phyloP scores from a whole-genome alignment of 2,329 filamentous ascomycete species.

The Chaetomiaceae sp. region DNA sequence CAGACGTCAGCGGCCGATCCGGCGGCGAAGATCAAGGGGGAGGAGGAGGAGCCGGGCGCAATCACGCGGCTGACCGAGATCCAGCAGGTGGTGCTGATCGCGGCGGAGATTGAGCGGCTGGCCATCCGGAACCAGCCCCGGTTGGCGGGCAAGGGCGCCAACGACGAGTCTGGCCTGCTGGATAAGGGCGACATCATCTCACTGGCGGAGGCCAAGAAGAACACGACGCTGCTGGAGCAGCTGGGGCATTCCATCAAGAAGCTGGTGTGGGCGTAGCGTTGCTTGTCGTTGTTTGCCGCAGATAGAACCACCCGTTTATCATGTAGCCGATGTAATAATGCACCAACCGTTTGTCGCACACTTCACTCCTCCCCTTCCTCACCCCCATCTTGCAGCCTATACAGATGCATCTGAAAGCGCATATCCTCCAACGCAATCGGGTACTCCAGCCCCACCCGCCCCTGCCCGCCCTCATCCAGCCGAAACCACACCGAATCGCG shows the following conservation, averaged over 20 bases:
- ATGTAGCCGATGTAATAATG: too few species aligned
- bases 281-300: neutral
- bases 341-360: too few species aligned
- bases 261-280: conserved; percentile 70
- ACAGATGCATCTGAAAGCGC: conserved; percentile 89
- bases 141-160: conserved; percentile 33
- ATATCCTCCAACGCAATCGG: conserved; percentile 88
- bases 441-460: conserved; percentile 56
- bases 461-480: conserved; percentile 36
- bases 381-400: conserved; percentile 32
- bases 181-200: conserved; percentile 69
- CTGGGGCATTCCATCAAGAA: conserved; percentile 88
- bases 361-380: conserved; percentile 8
- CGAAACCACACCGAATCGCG: conserved; percentile 85
- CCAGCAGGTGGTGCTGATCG: conserved; percentile 58
- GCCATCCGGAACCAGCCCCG: conserved; percentile 44
- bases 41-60: conserved; percentile 33
- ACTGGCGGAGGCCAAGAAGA: conserved; percentile 76
- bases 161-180: conserved; percentile 42
- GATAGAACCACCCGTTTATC: too few species aligned
- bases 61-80: conserved; percentile 42
- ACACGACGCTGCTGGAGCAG: conserved; percentile 79
- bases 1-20: conserved; percentile 51
- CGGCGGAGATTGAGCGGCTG: conserved; percentile 68
- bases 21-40: conserved; percentile 9